Percentiles rank a stretch among this genome's conserved stretches.
Conservation (phyloP, 2,329 filamentous ascomycete genomes). For the Trichoderma sp. region DNA sequence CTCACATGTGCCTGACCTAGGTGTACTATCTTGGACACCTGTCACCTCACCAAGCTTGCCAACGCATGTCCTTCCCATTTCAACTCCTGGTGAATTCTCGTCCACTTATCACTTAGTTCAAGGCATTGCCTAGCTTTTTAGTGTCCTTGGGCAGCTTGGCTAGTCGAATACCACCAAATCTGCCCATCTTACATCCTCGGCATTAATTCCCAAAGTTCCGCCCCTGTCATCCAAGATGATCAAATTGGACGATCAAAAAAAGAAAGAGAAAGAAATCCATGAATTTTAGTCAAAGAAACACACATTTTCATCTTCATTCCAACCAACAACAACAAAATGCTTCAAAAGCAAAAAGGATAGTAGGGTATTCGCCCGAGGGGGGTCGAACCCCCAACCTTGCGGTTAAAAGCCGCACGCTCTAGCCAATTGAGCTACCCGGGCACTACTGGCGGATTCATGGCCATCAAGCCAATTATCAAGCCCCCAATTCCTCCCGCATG, state of each 20-base stretch:
- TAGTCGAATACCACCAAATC: not conserved
- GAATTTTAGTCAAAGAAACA: too few relatives aligned
- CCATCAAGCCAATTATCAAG: not conserved
- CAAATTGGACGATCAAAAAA: not conserved
- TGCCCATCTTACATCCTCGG: not conserved
- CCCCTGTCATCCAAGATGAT: not conserved
- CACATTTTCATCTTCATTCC: not conserved
- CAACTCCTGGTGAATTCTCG: not conserved
- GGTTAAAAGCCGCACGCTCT: conserved; percentile 39
- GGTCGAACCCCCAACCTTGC: conserved; percentile 37
- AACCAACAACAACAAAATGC: not conserved
- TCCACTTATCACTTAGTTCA: not conserved
- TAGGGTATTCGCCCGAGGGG: conserved; percentile 31
- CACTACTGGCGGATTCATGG: not conserved
- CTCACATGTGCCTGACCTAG: not conserved
- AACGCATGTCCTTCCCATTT: not conserved
- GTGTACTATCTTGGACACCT: not conserved
- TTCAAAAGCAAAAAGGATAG: not conserved
- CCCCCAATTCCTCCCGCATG: too few relatives aligned
- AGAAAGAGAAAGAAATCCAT: not conserved
- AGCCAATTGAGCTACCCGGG: conserved; percentile 37
- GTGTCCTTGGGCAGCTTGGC: not conserved
- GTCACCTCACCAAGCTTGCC: not conserved
- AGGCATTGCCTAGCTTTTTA: not conserved
- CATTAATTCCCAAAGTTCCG: not conserved